Evolutionary conservation across 2,329 filamentous ascomycete genomes (phyloP), one percentile per base, ranked within the genome.

Genomic region (Diaporthe sp.): DNA sequence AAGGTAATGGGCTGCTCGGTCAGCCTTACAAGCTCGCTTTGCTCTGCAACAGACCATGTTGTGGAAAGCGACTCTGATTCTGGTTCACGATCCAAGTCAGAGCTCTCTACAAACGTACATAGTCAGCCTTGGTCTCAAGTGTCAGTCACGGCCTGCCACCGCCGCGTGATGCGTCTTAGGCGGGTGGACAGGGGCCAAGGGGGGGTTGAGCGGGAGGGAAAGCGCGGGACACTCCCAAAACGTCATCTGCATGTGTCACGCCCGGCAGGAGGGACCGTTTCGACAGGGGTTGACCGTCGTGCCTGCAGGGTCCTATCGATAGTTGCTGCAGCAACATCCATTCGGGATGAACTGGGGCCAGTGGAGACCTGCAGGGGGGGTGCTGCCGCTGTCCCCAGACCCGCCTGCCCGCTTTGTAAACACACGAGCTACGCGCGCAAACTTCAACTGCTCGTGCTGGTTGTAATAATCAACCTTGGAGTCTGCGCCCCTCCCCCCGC

Each of bases 191-290:
- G 54, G 40, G 47, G 61, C 13, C n/a, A 13, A 52, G 30, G 61
- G 61, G 64, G 45, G 64, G n/a, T n/a, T 25, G n/a, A 52, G 45
- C 64, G 13, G 30, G 25, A 66, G 68, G 50, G 68, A 66, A 64
- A 50, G 45, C 33, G 58, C 55, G 60, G 67, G 74, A 54, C 60
- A 64, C 67, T 13, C 40, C n/a, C 42, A 54, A 52, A 66, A 74
- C 74, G 72, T 74, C 74, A 74, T 76, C 72, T 69, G 74, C 74
- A 74, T 45, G 67, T 73, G 70, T 68, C 69, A 72, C 74, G 45
- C n/a, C 50, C 38, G 25, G 25, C 52, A 72, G 6, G 69, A 57
- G 61, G 71, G 40, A 50, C 45, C 66, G 30, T 40, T 70, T 17
- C 40, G 22, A 68, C 54, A 61, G 69, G 69, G 45, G 54, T 42